phyloP scores from a whole-genome alignment of 768 basidiomycete species.

The Paxillus rubicundulus region DNA sequence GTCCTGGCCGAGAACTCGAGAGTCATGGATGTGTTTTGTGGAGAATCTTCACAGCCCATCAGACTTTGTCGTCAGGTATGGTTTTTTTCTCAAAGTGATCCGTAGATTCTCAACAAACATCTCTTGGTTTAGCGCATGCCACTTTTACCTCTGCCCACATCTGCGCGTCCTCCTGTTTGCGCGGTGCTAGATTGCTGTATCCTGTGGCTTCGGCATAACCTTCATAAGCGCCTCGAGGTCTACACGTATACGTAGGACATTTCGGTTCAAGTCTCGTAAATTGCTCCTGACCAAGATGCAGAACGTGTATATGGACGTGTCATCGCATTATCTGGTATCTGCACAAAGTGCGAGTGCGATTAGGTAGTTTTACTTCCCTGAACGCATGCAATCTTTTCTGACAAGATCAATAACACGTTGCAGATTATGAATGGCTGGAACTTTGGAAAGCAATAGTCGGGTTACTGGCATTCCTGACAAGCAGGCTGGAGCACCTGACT shows the following conservation, averaged over 20 bases:
- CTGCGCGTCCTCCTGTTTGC: slow-evolving; percentile 48
- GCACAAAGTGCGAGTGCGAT: slow-evolving; percentile 48
- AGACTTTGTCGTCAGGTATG: slow-evolving; percentile 64
- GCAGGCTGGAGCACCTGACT: slow-evolving; percentile 50
- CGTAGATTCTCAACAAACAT: neutral
- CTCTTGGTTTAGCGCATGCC: slow-evolving; percentile 46
- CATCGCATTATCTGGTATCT: slow-evolving; percentile 57
- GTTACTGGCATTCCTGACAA: slow-evolving; percentile 53
- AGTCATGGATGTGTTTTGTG: slow-evolving; percentile 45
- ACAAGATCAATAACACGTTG: neutral
- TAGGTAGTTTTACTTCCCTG: slow-evolving; percentile 42
- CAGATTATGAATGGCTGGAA: slow-evolving; percentile 67
- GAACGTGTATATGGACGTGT: slow-evolving; percentile 55
- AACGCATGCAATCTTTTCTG: neutral
- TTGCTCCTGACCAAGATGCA: slow-evolving; percentile 22
- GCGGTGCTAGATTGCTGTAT: slow-evolving; percentile 66
- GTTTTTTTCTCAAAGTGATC: neutral
- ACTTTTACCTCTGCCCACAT: slow-evolving; percentile 39
- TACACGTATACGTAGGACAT: slow-evolving; percentile 52
- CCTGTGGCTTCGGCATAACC: slow-evolving; percentile 68
- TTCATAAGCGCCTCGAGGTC: slow-evolving; percentile 60
- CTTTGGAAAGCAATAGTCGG: slow-evolving; percentile 59
- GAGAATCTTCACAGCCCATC: slow-evolving; percentile 41
- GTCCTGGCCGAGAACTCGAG: slow-evolving; percentile 48
- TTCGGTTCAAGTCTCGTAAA: neutral